Base-by-base conservation (phyloP, 176 grass and related monocot genomes). In the Cocos nucifera region DNA sequence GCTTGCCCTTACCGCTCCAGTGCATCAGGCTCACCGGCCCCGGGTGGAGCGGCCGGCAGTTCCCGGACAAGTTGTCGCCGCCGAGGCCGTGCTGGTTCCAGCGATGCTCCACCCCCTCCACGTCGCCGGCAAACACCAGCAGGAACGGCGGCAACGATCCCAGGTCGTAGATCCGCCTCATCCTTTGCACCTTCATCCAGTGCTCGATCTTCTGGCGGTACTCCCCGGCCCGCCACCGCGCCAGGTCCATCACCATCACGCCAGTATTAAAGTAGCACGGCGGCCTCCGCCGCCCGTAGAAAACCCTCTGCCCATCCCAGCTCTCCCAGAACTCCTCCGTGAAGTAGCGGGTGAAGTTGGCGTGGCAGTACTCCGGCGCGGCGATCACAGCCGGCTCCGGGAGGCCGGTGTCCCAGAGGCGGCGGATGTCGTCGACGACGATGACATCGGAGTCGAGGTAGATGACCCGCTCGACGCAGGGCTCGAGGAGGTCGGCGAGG, bases 81-180 rank as follows among this genome's bases (percentile, higher is more conserved):
- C 93, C 93, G 28, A 98, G 58, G 32, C 93, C 93, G 53, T 98
- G 93, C 70, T 92, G 87, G 70, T 98, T 98, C 93, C 93, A 98
- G 6, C 93, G 30, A 16, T 92, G 93, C 49, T 98, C 84, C 20
- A 95, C 91, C 2, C 74, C 83, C 74, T 90, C 83, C 12, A 95
- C 75, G 71, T 87, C 86, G 10, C 91, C 91, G 58, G 91, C 80
- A 53, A 95, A 95, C 12, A 87, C 67, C 17, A 95, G 75, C 67
- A 95, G 60, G 83, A 95, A 95, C 0, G 91, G 90, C 44, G 91
- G 91, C 63, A 95, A 16, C 0, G 91, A 95, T 0, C 91, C 91
- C 0, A 95, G 67, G 59, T 95, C 91, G 69, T 95, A 95, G 75
- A 95, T 95, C 74, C 91, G 61, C 0, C 66, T 79, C 17, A 85